Conservation (phyloP, 73 alveolate species). For the Paramecium sexaurelia region DNA sequence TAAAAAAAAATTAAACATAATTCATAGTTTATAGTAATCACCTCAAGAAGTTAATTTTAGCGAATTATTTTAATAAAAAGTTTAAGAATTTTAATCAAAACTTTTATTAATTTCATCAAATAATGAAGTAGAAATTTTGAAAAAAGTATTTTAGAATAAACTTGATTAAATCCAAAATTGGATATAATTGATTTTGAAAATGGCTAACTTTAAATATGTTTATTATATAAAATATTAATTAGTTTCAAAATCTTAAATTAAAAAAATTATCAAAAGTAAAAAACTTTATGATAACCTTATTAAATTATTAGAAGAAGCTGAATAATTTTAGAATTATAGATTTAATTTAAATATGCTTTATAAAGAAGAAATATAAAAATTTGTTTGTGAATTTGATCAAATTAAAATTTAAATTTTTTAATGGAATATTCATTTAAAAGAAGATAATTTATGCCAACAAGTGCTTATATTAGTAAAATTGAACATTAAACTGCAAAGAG, state of each 20-base stretch:
- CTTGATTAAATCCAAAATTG: background rate
- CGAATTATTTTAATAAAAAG: background rate
- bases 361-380: background rate
- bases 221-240: background rate
- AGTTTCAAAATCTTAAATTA: background rate
- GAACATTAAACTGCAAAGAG: background rate
- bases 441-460: background rate
- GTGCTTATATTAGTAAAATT: background rate
- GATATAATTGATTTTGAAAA: background rate
- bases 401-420: background rate
- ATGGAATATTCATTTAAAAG: background rate
- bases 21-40: background rate
- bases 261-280: background rate
- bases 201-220: background rate
- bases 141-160: background rate
- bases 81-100: background rate
- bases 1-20: background rate
- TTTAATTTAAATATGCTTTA: background rate
- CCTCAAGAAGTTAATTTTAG: background rate
- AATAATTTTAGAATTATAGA: background rate
- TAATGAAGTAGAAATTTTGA: background rate
- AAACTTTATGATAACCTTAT: background rate
- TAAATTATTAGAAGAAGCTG: background rate
- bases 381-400: background rate
- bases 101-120: background rate